A percentile compares a stretch with the other conserved stretches of the same genome.
Evolutionary conservation across 129 eudicot genomes (phyloP).

Genomic region (Sambucus nigra): DNA sequence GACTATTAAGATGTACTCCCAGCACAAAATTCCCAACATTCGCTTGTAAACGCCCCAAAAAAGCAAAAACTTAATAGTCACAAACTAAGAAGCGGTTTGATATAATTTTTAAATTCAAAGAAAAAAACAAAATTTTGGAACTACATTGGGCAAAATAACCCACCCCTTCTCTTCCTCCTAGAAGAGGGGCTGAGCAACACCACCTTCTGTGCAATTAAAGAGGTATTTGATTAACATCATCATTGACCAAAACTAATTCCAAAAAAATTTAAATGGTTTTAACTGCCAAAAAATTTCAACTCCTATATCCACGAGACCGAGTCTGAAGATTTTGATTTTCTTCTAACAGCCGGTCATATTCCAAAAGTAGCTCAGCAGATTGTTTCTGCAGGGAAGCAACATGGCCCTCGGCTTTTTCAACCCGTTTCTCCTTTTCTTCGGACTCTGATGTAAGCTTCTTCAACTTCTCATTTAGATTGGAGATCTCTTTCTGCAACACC

Average conservation of each 20-base stretch:
- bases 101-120: no score
- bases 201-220: no score
- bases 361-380: conserved; percentile 17
- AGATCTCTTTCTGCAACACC: not conserved
- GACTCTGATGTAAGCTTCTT: conserved; percentile 14
- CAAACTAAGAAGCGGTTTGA: no score
- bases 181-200: no score
- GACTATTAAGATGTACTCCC: no score
- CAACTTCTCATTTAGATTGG: not conserved
- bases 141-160: no score
- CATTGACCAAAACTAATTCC: not conserved
- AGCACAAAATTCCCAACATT: no score
- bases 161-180: no score
- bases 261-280: not conserved
- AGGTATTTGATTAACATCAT: not conserved
- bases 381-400: conserved; percentile 17
- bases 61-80: no score
- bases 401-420: conserved; percentile 10
- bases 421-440: conserved; percentile 13
- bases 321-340: conserved; percentile 16
- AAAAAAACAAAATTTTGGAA: no score
- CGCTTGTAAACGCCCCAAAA: no score
- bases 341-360: conserved; percentile 17
- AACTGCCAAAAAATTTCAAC: not conserved
- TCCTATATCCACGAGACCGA: not conserved